These are phyloP conservation scores for Chlamydomonas sp. DNA, from an alignment of 139 green algal species.

Conservation along the genomic window DNA sequence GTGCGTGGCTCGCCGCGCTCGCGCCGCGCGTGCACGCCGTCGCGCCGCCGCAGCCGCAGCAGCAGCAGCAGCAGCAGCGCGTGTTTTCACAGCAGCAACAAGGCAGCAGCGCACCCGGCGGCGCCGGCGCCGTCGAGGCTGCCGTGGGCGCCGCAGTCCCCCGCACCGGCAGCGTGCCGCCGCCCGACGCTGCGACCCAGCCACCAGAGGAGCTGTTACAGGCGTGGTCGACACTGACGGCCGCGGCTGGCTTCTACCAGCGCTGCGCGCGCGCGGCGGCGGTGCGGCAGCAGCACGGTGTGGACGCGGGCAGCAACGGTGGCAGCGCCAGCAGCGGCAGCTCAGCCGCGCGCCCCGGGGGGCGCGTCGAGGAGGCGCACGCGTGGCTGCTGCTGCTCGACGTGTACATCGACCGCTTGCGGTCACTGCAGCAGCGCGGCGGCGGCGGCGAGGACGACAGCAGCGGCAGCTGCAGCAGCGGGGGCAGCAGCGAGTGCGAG, in stretches of 20 bases:
- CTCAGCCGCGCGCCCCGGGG: background rate
- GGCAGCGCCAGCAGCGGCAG: background rate
- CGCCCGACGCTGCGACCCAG: background rate
- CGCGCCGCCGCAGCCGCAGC: background rate
- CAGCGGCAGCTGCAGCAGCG: background rate
- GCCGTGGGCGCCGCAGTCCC: too few relatives aligned
- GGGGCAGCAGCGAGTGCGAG: background rate
- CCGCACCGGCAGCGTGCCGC: too few relatives aligned
- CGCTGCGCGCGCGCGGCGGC: background rate
- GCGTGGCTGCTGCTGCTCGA: background rate
- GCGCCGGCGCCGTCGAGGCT: too few relatives aligned
- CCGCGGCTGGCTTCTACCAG: conserved; percentile 9
- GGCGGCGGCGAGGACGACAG: conserved; percentile 1
- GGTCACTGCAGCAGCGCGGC: background rate
- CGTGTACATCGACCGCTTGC: background rate
- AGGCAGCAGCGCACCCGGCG: too few relatives aligned
- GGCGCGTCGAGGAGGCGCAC: background rate
- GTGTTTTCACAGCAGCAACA: too few relatives aligned
- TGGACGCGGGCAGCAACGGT: background rate
- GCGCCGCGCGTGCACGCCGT: conserved; percentile 52
- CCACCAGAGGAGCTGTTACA: too few relatives aligned
- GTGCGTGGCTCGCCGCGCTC: conserved; percentile 5
- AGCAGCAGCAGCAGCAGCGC: too few relatives aligned
- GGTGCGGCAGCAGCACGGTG: background rate
- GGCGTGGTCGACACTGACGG: conserved; percentile 3